Base-by-base conservation (phyloP, 2,329 filamentous ascomycete species). In the Malbranchea zuffiana region DNA sequence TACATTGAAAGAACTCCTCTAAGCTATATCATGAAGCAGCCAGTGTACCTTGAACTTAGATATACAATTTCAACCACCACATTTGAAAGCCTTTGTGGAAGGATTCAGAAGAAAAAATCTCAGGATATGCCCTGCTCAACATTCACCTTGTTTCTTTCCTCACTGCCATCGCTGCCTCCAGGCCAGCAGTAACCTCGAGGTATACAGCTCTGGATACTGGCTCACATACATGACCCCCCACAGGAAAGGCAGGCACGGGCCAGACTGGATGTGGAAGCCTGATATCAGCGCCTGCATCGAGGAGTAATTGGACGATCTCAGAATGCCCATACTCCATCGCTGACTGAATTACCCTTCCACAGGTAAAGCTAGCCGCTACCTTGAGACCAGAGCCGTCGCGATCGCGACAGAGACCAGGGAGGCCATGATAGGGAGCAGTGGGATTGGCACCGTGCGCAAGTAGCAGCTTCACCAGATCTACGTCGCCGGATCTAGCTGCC, bases 371-470 rank as follows among this genome's bases (percentile, higher is more conserved):
- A 27, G 34, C 28, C 16, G 38, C 20, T 21, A 37, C 32, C 16
- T 15, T n/a, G n/a, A n/a, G n/a, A n/a, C n/a, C n/a, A n/a, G n/a
- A n/a, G n/a, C n/a, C n/a, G n/a, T n/a, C n/a, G n/a, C n/a, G n/a
- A n/a, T n/a, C n/a, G n/a, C n/a, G n/a, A n/a, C n/a, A n/a, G n/a
- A n/a, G n/a, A n/a, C n/a, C n/a, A n/a, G n/a, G n/a, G n/a, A n/a
- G n/a, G 18, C 32, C 33, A 38, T 46, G 42, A 31, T 43, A 46
- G 18, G 38, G 33, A 32, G 24, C 21, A 29, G 44, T 46, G 18
- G 33, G 32, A 46, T 44, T 32, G 18, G 44, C 44, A 17, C 40
- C 31, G 27, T 43, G 25, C 21, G 32, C 39, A 27, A 46, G 40
- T 16, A 46, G 40, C 34, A 41, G 17, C 33, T 29, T 34, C 4